Percentiles rank a stretch among this genome's conserved stretches.
phyloP scores from a whole-genome alignment of 306 rosid genomes.

The Cicer arietinum region DNA sequence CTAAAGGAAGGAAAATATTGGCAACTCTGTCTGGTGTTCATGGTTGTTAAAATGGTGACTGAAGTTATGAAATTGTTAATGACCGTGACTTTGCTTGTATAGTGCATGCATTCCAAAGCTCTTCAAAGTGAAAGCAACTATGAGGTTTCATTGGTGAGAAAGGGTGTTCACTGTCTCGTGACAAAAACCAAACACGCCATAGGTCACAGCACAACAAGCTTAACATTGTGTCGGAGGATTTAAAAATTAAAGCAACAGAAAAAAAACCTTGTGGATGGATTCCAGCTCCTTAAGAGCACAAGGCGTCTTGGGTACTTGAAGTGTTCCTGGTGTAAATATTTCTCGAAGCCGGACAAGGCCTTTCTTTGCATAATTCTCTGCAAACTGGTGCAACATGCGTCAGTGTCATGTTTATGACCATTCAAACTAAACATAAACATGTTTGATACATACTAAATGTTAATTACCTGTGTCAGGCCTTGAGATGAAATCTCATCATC shows the following conservation, averaged over 20 bases:
- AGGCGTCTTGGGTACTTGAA: constrained; percentile 74
- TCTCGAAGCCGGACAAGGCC: constrained; percentile 88
- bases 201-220: constrained; percentile 2
- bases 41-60: constrained; percentile 20
- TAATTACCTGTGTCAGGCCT: constrained; percentile 83
- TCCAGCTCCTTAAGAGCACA: constrained; percentile 86
- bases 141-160: neutral
- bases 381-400: constrained; percentile 66
- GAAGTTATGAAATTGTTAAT: constrained; percentile 34
- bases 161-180: constrained; percentile 13
- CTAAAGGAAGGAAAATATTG: constrained; percentile 12
- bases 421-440: constrained; percentile 37
- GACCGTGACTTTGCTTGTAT: neutral
- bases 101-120: neutral
- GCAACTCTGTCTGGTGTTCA: neutral
- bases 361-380: constrained; percentile 70
- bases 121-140: constrained; percentile 9
- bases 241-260: neutral
- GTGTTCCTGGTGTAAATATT: constrained; percentile 85
- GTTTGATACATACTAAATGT: constrained; percentile 27
- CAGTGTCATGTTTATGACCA: constrained; percentile 28
- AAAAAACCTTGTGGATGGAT: constrained; percentile 87
- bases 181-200: neutral
- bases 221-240: neutral
- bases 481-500: constrained; percentile 81